Evolutionary conservation across 305 asterid genomes (phyloP), one percentile per base, ranked within the genome.

Genomic region (Coffea humblotiana): DNA sequence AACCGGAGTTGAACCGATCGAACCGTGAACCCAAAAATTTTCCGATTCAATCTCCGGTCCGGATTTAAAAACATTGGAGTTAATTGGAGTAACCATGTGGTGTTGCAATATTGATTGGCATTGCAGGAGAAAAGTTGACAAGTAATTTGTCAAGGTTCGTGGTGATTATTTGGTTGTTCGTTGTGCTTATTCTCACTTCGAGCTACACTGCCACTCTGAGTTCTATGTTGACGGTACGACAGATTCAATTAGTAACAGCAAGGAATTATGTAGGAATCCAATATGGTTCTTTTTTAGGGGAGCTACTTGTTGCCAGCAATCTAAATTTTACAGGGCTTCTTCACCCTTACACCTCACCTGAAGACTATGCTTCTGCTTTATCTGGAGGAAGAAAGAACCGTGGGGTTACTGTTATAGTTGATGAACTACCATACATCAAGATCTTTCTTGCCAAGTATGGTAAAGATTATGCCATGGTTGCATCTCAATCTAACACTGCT

Each of bases 151-250:
- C 90, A 29, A 82, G 78, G 63, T 74, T 87, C 51, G 87, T 83
- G 0, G 86, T 85, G 80, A 75, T 81, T n/a, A 60, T 80, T 29
- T 87, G 90, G 89, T 66, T 86, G 19, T 83, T 88, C 27, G 83
- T 82, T 4, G 91, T 88, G 56, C 88, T 86, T 32, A 86, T 86
- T 81, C 71, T 88, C 73, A 83, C 88, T 10, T 83, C 89, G n/a
- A 84, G 87, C 40, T 88, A 83, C 80, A 81, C 75, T 19, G 91
- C 89, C 25, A 84, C 82, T 40, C 77, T 86, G 82, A 86, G 89
- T 75, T 88, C 91, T 6, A 79, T 78, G 72, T 77, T 88, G 79
- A 86, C 91, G 7, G 74, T 84, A 6, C 77, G 74, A 76, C 87
- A 85, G 77, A 81, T 87, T 73, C 81, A 58, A 60, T 68, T 78